phyloP scores from a whole-genome alignment of 2,329 filamentous ascomycete species.

The Paracamarosporium sp. region DNA sequence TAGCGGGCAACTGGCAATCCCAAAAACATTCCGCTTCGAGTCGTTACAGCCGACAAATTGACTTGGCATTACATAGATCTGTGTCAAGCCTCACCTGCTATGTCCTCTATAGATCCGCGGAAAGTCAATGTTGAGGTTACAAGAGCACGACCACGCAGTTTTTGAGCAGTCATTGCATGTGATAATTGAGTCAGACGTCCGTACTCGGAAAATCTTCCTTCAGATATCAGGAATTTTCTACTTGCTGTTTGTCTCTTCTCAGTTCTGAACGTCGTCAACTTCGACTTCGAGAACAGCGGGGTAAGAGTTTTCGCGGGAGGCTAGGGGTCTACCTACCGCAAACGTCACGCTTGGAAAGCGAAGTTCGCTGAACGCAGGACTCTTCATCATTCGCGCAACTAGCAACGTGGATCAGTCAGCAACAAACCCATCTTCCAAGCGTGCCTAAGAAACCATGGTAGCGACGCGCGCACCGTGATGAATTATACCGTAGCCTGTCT shows the following conservation, averaged over 20 bases:
- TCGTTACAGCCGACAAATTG: neutral
- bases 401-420: neutral
- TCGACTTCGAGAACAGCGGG: neutral
- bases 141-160: too few relatives aligned
- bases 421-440: neutral
- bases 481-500: neutral
- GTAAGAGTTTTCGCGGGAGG: neutral
- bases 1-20: neutral
- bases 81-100: too few relatives aligned
- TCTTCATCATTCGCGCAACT: neutral
- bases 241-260: too few relatives aligned
- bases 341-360: neutral
- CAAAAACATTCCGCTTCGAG: neutral
- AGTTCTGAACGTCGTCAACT: neutral
- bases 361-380: neutral
- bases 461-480: neutral
- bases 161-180: too few relatives aligned
- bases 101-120: too few relatives aligned
- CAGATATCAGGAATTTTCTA: too few relatives aligned
- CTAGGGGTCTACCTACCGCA: neutral
- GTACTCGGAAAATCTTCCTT: too few relatives aligned
- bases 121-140: too few relatives aligned
- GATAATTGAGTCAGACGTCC: too few relatives aligned
- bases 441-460: neutral
- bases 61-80: too few relatives aligned